phyloP scores from a whole-genome alignment of 2,329 filamentous ascomycete genomes.

The Emmonsiellopsis sp. region DNA sequence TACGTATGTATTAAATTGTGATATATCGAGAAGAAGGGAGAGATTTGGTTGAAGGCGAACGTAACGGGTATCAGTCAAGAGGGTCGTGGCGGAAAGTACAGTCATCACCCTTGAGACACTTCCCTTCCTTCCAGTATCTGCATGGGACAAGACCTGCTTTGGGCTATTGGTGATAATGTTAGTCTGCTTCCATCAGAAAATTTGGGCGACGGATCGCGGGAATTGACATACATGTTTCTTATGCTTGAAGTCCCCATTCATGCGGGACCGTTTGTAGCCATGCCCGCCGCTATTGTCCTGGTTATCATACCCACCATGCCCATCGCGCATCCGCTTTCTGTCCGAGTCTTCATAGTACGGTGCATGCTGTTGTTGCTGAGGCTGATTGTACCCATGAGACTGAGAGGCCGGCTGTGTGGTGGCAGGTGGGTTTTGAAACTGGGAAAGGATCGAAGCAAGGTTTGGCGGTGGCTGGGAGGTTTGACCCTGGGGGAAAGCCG shows the following conservation, averaged over 20 bases:
- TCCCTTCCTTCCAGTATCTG: constrained; percentile 46
- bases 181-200: not conserved
- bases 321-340: constrained; percentile 28
- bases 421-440: constrained; percentile 25
- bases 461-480: constrained; percentile 9
- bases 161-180: constrained; percentile 18
- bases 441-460: constrained; percentile 11
- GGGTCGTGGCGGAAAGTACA: constrained; percentile 43
- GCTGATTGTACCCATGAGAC: not conserved
- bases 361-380: constrained; percentile 13
- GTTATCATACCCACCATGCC: constrained; percentile 23
- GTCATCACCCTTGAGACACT: constrained; percentile 44
- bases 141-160: constrained; percentile 40
- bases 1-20: no score
- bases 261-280: constrained; percentile 26
- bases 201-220: not conserved
- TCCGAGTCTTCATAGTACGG: constrained; percentile 31
- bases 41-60: no score
- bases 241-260: constrained; percentile 20
- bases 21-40: no score
- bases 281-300: constrained; percentile 18
- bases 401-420: constrained; percentile 12
- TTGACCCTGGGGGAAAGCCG: constrained; percentile 14
- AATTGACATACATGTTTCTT: constrained; percentile 29
- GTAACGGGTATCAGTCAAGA: constrained; percentile 4